Conservation (phyloP, 192 early-diverging fungal genomes). For the Rhizoclosmatium globosum region DNA sequence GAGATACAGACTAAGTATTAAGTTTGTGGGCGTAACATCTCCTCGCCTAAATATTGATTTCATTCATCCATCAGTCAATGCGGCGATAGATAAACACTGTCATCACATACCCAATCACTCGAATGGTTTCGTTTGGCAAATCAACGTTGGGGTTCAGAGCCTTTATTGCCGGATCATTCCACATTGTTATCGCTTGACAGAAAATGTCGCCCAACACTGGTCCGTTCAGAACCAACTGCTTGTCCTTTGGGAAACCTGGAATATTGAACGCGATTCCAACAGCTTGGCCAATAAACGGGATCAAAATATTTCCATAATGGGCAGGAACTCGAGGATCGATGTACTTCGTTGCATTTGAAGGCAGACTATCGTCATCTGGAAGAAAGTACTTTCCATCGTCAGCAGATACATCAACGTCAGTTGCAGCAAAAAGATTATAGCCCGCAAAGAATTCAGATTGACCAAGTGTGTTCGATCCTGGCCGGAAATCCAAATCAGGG, state of each 20-base stretch:
- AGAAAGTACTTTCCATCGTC: no score
- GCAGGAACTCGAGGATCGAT: neutral
- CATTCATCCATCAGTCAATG: no score
- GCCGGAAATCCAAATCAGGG: no score
- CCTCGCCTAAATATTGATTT: neutral
- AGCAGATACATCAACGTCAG: no score
- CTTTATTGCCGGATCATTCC: constrained; percentile 1
- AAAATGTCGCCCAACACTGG: neutral
- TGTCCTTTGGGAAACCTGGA: neutral
- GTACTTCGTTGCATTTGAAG: neutral
- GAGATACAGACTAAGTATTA: neutral
- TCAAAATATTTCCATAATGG: constrained; percentile 5
- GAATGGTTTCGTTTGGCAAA: neutral
- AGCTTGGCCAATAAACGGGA: neutral
- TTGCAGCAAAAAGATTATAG: no score
- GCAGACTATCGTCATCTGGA: no score
- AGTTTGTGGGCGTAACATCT: neutral
- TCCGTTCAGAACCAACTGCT: neutral
- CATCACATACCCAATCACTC: neutral
- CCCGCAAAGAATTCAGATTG: no score
- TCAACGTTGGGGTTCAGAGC: neutral
- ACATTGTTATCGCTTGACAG: neutral
- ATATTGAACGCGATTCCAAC: neutral
- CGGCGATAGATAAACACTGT: no score
- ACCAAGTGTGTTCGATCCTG: no score